A percentile compares a stretch with the other conserved stretches of the same genome.
phyloP scores from a whole-genome alignment of 192 early-diverging fungal genomes.

The Coemansia sp. region DNA sequence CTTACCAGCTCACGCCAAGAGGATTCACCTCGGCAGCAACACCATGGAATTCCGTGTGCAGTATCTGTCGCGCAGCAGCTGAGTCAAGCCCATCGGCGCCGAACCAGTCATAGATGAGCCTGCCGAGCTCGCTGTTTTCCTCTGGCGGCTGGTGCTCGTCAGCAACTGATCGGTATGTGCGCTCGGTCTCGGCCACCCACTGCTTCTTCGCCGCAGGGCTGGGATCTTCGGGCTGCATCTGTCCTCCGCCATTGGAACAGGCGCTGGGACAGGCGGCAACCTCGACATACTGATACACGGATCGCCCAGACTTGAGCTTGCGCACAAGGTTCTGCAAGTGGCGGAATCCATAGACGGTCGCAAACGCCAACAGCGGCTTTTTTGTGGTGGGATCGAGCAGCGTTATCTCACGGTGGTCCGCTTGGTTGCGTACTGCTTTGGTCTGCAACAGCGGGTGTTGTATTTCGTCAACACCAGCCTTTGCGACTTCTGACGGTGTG shows the following conservation, averaged over 20 bases:
- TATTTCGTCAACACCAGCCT: constrained; percentile 49
- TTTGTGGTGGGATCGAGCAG: constrained; percentile 54
- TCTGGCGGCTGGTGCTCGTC: constrained; percentile 64
- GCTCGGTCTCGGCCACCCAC: constrained; percentile 73
- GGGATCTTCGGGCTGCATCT: constrained; percentile 66
- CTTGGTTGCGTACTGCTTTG: constrained; percentile 73
- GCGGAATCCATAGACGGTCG: constrained; percentile 90
- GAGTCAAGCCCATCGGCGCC: constrained; percentile 64
- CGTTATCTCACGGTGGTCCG: constrained; percentile 77
- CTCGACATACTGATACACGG: constrained; percentile 88
- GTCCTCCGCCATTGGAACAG: constrained; percentile 98
- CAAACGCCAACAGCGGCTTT: constrained; percentile 75
- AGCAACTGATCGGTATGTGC: constrained; percentile 63
- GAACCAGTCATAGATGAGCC: constrained; percentile 84
- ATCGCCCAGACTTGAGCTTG: constrained; percentile 83
- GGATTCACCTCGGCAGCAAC: constrained; percentile 74
- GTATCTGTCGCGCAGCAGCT: constrained; percentile 58
- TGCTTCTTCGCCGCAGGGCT: constrained; percentile 66
- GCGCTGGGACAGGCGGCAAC: constrained; percentile 98
- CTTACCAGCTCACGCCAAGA: constrained; percentile 83
- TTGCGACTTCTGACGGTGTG: constrained; percentile 57
- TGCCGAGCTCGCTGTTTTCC: constrained; percentile 59
- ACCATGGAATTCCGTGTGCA: constrained; percentile 88
- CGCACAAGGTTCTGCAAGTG: constrained; percentile 98
- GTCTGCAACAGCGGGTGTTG: constrained; percentile 58